phyloP scores from a whole-genome alignment of 2,329 filamentous ascomycete species.

The Rugonectria rugulosa region DNA sequence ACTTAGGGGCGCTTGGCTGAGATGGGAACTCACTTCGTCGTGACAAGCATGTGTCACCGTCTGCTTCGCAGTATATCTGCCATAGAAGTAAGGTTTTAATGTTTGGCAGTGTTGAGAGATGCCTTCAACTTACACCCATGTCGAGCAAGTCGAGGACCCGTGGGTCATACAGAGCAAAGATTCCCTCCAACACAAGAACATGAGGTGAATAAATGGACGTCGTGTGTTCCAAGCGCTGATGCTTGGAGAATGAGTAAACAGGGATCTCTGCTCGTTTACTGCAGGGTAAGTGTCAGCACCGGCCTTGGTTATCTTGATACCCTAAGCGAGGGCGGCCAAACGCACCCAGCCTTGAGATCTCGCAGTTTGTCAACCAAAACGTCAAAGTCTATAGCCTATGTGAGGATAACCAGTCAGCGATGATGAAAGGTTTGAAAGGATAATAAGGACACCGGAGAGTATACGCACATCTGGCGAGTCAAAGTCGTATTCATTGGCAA shows the following conservation, averaged over 20 bases:
- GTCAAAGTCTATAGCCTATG: constrained; percentile 89
- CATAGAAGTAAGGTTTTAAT: constrained; percentile 9
- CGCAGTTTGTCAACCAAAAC: constrained; percentile 78
- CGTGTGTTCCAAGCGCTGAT: constrained; percentile 79
- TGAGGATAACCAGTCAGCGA: constrained; percentile 7
- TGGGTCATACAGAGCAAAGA: constrained; percentile 90
- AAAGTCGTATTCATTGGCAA: constrained; percentile 93
- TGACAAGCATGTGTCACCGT: constrained; percentile 91
- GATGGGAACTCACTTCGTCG: constrained; percentile 71
- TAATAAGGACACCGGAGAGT: too few species aligned
- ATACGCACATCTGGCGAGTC: constrained; percentile 78
- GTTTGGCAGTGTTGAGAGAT: neutral
- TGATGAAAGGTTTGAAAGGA: neutral
- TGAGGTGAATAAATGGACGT: constrained; percentile 95
- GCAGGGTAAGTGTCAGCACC: constrained; percentile 25
- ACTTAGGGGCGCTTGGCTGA: neutral
- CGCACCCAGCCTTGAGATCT: constrained; percentile 91
- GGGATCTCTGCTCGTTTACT: constrained; percentile 91
- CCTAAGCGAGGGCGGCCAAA: constrained; percentile 8
- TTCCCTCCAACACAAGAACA: constrained; percentile 93
- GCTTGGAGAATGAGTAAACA: constrained; percentile 93
- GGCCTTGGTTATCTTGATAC: neutral
- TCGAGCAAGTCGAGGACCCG: constrained; percentile 87
- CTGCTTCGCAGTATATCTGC: constrained; percentile 94
- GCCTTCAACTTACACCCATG: constrained; percentile 70